These are phyloP conservation scores for Suillus sp. DNA, from an alignment of 768 basidiomycete species.

Conservation along the genomic window DNA sequence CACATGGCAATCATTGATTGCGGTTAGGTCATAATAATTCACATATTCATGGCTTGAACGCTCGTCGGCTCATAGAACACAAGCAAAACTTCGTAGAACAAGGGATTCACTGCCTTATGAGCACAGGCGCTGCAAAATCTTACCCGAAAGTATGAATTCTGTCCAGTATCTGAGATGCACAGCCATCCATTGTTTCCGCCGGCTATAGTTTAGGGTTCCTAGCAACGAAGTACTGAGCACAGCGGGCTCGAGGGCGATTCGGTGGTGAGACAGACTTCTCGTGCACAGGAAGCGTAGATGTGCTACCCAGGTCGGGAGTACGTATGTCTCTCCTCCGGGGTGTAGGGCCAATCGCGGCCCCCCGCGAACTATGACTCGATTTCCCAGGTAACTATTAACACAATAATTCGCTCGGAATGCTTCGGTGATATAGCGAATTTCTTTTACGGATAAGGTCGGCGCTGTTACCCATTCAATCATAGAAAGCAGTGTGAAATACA, in stretches of 20 bases:
- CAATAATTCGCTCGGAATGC: neutral
- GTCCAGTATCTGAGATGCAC: neutral
- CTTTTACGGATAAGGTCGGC: neutral
- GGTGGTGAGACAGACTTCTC: neutral
- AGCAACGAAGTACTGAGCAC: neutral
- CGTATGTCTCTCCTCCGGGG: neutral
- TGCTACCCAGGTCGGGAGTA: neutral
- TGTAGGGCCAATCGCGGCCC: neutral
- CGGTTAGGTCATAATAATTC: neutral
- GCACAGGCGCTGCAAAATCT: neutral
- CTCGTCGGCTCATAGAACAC: neutral
- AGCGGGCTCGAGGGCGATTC: neutral
- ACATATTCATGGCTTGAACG: neutral
- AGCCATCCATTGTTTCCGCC: neutral
- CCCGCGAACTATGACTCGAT: neutral
- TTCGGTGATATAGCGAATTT: neutral
- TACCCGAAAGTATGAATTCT: neutral
- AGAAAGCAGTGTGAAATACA: neutral
- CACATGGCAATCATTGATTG: neutral
- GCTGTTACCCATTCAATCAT: neutral
- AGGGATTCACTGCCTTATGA: neutral
- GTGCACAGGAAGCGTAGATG: neutral
- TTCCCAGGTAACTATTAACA: too few relatives aligned
- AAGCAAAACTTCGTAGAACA: neutral
- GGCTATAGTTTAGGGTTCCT: neutral